A percentile compares a stretch with the other conserved stretches of the same genome.
These are phyloP conservation scores for Lotus japonicus DNA, from an alignment of 306 rosid genomes.

Conservation along the genomic window DNA sequence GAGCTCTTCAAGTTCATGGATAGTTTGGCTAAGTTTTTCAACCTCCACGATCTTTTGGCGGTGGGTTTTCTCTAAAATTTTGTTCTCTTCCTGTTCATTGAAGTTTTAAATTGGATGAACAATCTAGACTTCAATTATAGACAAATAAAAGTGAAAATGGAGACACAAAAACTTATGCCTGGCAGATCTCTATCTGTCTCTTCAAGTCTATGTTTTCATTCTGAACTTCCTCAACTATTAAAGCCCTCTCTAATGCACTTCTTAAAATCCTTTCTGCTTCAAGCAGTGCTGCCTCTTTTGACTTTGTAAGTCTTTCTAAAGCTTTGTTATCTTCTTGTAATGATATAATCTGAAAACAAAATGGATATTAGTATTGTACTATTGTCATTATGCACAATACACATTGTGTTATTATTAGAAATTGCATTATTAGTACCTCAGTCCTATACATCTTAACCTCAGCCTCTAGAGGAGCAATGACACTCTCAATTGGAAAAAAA, in stretches of 20 bases:
- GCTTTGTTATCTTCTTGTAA: conserved; percentile 89
- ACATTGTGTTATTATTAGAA: not conserved
- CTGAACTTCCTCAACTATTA: conserved; percentile 96
- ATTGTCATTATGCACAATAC: not conserved
- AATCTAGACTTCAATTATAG: not conserved
- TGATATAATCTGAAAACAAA: conserved; percentile 45
- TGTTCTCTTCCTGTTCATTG: conserved; percentile 84
- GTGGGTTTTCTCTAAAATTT: conserved; percentile 76
- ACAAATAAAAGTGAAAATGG: not conserved
- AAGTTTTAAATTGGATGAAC: conserved; percentile 6
- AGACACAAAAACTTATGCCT: conserved; percentile 42
- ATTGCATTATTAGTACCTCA: conserved; percentile 45
- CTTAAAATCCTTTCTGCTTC: conserved; percentile 84
- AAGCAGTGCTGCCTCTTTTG: conserved; percentile 78
- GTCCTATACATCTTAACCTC: conserved; percentile 77
- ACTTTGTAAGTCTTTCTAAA: conserved; percentile 71
- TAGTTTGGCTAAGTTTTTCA: conserved; percentile 87
- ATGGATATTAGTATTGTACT: not conserved
- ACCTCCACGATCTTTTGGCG: conserved; percentile 88
- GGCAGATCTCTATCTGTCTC: conserved; percentile 98
- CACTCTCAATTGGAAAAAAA: conserved; percentile 51
- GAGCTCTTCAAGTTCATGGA: conserved; percentile 82
- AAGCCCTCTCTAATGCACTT: conserved; percentile 88
- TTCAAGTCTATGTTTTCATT: conserved; percentile 80
- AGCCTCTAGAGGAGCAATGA: conserved; percentile 83